phyloP scores from a whole-genome alignment of 305 asterid genomes.

The Fraxinus greggii region DNA sequence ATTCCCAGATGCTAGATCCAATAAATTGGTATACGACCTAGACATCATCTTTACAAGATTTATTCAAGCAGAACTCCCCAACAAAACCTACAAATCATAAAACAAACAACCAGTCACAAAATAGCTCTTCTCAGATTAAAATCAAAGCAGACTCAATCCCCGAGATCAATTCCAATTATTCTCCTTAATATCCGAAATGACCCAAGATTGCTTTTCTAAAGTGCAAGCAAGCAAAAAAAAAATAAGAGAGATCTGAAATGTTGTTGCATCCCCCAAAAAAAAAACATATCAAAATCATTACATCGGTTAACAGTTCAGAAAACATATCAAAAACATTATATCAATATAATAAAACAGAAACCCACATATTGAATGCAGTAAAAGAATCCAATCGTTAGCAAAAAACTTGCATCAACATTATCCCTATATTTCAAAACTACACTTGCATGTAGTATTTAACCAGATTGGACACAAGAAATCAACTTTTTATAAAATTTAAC shows the following conservation, averaged over 20 bases:
- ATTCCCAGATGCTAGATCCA: slow-evolving; percentile 54
- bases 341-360: slow-evolving; percentile 40
- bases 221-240: slow-evolving; percentile 15
- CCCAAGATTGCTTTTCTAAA: slow-evolving; percentile 1
- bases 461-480: slow-evolving; percentile 6
- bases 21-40: slow-evolving; percentile 45
- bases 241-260: slow-evolving; percentile 37
- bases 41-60: slow-evolving; percentile 42
- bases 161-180: background rate
- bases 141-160: slow-evolving; percentile 14
- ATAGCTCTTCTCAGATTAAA: slow-evolving; percentile 5
- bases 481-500: background rate
- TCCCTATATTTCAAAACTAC: background rate
- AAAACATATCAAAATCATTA: slow-evolving; percentile 6
- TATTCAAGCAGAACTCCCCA: slow-evolving; percentile 20
- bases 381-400: slow-evolving; percentile 18
- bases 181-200: slow-evolving; percentile 2
- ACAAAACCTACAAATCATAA: background rate
- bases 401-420: slow-evolving; percentile 1
- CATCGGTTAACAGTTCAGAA: background rate
- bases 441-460: slow-evolving; percentile 16
- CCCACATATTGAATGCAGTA: slow-evolving; percentile 18
- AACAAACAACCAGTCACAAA: background rate
- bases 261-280: background rate
- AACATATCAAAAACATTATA: slow-evolving; percentile 21